Evolutionary conservation across 495 filamentous ascomycete genomes (phyloP).

Genomic region (Hypomontagnella monticulosa): DNA sequence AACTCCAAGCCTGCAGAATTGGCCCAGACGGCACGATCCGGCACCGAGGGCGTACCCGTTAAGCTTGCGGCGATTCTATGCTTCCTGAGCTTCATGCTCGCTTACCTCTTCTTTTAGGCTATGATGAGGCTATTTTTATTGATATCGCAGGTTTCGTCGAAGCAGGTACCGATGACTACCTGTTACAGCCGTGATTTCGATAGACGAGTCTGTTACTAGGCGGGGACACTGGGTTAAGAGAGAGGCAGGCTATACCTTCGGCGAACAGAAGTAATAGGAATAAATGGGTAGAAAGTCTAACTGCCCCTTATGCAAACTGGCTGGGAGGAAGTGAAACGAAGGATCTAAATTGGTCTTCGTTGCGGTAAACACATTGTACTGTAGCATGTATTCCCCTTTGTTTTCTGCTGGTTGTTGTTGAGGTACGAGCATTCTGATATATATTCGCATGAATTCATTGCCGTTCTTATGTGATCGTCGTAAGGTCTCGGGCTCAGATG

Average conservation of each 20-base stretch:
- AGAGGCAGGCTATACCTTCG: slow-evolving; percentile 10
- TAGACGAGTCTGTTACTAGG: slow-evolving; percentile 17
- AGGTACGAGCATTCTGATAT: slow-evolving; percentile 37
- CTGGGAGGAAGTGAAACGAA: slow-evolving; percentile 26
- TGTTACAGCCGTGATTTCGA: slow-evolving; percentile 1
- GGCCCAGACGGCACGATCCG: slow-evolving; percentile 63
- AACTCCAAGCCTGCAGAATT: slow-evolving; percentile 57
- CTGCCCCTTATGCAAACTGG: slow-evolving; percentile 4
- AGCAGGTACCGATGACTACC: background rate
- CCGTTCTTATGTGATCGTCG: slow-evolving; percentile 10
- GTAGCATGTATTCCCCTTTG: slow-evolving; percentile 43
- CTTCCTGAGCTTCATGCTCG: slow-evolving; percentile 88
- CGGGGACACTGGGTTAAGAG: background rate
- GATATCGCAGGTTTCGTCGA: slow-evolving; percentile 8
- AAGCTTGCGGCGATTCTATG: slow-evolving; percentile 85
- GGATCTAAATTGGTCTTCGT: slow-evolving; percentile 31
- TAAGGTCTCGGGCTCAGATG: slow-evolving; percentile 1
- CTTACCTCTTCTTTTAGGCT: slow-evolving; percentile 88
- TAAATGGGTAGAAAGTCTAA: background rate
- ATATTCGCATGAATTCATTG: slow-evolving; percentile 31
- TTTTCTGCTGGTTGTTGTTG: slow-evolving; percentile 15
- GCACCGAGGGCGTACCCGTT: slow-evolving; percentile 82
- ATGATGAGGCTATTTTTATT: background rate
- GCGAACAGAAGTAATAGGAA: slow-evolving; percentile 25
- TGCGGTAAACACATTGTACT: slow-evolving; percentile 35